Base-by-base conservation (phyloP, 2,329 filamentous ascomycete species). In the Pseudogymnoascus sp. region DNA sequence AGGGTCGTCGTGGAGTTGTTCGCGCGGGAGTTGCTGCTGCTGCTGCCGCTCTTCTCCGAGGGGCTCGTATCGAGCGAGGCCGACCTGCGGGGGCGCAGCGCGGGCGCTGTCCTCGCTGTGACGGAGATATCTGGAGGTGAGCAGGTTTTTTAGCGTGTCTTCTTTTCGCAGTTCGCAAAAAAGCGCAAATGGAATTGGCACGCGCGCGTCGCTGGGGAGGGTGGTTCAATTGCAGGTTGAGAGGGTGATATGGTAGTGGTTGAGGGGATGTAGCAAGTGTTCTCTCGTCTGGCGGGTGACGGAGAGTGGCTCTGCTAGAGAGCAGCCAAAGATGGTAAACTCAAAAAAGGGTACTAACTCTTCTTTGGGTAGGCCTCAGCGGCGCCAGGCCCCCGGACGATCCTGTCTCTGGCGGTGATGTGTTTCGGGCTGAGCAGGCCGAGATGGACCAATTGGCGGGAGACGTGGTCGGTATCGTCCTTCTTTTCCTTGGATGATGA, bases 271-370 rank as follows among this genome's bases (percentile, higher is more conserved):
- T 37, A 19, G 54, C n/a, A 34, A 34, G 16, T 7, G n/a, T 14
- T 60, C 57, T 60, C 57, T 51, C 45, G 23, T 28, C 45, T 10
- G 23, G 45, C 23, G 23, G 45, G 14, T 51, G 45, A 51, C 45
- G 45, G 45, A 48, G 43, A 25, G 13, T 51, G 45, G 14, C 3
- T 8, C 6, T 51, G 45, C 45, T 39, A 36, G 57, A 37, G 16
- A 36, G 31, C 36, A 36, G 57, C 21, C 57, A 21, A 36, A 36
- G 57, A 60, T 39, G 36, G 36, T 21, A 39, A 37, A 60, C 36
- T 34, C 28, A 60, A 60, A 36, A 36, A 60, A 16, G 36, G 57
- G 31, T 25, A 36, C 57, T 60, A 36, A 60, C 57, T 60, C 57
- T 60, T 39, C 36, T 60, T 36, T 39, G 31, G 31, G 31, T 36